A percentile compares a stretch with the other conserved stretches of the same genome.
Evolutionary conservation across 2,329 filamentous ascomycete genomes (phyloP).

Genomic region (Colletotrichum cordylinicola): DNA sequence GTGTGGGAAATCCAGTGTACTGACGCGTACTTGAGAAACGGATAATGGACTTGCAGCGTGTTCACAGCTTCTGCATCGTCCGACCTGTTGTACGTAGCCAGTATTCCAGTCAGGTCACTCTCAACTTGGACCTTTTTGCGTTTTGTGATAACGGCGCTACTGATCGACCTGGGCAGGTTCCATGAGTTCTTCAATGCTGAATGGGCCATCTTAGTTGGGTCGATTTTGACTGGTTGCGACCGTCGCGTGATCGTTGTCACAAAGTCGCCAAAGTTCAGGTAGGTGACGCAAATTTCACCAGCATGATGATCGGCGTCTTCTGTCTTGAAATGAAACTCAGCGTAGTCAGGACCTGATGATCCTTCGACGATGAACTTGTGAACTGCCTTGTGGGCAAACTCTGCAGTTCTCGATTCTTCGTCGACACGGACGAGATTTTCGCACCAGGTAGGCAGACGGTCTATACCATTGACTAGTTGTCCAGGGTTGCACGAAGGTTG

Average conservation of each 20-base stretch:
- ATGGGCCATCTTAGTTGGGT: neutral
- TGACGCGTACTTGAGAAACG: neutral
- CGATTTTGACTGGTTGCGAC: neutral
- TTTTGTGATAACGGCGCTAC: neutral
- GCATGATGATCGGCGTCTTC: neutral
- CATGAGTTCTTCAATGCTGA: neutral
- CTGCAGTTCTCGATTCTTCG: neutral
- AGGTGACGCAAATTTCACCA: neutral
- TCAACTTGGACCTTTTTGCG: neutral
- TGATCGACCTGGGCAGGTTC: neutral
- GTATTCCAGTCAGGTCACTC: neutral
- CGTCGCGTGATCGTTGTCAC: neutral
- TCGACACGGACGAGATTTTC: neutral
- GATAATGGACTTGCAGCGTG: neutral
- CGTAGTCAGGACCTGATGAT: neutral
- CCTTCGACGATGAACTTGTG: neutral
- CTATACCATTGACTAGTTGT: neutral
- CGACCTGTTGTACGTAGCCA: neutral
- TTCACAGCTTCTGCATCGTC: neutral
- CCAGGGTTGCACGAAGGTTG: neutral
- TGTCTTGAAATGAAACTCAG: neutral
- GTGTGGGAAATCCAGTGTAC: neutral
- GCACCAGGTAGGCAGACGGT: neutral
- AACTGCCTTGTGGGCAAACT: neutral
- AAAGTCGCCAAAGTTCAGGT: neutral